A percentile compares a stretch with the other conserved stretches of the same genome.
Evolutionary conservation across 306 rosid genomes (phyloP).

Genomic region (Argentina anserina): DNA sequence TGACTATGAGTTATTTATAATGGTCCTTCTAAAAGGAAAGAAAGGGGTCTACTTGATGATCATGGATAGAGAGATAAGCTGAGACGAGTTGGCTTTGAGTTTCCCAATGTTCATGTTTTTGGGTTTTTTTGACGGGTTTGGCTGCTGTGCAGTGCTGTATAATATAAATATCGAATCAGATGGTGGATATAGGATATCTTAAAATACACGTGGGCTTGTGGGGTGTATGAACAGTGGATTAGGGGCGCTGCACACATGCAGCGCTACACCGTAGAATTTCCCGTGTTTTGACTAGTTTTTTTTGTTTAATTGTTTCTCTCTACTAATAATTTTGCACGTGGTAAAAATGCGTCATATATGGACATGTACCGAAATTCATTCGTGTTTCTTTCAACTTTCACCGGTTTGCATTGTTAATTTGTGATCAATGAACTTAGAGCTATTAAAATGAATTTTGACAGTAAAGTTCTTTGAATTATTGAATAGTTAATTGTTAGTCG

Average conservation of each 20-base stretch:
- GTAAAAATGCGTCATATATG: not conserved
- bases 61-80: not conserved
- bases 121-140: not conserved
- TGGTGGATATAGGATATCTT: no score
- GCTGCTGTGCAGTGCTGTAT: no score
- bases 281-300: not conserved
- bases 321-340: not conserved
- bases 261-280: no score
- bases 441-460: not conserved
- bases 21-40: not conserved
- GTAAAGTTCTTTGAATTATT: not conserved
- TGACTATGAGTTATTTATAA: not conserved
- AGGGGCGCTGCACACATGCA: no score
- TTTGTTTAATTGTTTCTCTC: not conserved
- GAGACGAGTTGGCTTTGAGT: not conserved
- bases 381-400: no score
- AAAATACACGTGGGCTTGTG: no score
- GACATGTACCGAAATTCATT: no score
- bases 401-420: not conserved
- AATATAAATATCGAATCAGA: no score
- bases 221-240: no score
- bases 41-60: not conserved
- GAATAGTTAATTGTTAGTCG: not conserved
- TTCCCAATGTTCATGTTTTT: not conserved
- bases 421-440: not conserved